phyloP scores from a whole-genome alignment of 768 basidiomycete genomes.

The Trametes coccinea region DNA sequence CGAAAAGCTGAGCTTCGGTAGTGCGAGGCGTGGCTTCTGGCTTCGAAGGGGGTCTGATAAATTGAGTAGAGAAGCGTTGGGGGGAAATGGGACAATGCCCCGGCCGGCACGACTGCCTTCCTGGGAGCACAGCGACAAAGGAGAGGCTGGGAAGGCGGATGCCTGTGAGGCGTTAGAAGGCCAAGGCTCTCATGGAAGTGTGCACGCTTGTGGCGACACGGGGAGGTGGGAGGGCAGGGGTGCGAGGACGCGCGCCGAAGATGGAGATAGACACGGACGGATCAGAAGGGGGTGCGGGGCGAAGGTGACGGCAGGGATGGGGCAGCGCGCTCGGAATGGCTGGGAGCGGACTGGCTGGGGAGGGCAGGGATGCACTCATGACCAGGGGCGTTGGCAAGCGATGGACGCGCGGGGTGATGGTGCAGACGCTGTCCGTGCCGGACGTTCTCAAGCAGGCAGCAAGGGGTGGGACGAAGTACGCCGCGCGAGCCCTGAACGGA shows the following conservation, averaged over 20 bases:
- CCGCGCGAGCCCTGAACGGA: not conserved
- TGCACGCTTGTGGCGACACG: not conserved
- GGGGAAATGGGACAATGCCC: not conserved
- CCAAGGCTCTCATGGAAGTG: not conserved
- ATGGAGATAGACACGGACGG: constrained; percentile 5
- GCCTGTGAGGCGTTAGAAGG: not conserved
- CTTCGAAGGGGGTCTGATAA: constrained; percentile 7
- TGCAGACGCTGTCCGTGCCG: constrained; percentile 1
- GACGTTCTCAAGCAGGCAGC: constrained; percentile 4
- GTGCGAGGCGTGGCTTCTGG: not conserved
- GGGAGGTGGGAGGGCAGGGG: not conserved
- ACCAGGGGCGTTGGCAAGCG: constrained; percentile 8
- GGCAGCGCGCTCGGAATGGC: not conserved
- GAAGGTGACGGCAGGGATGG: not conserved
- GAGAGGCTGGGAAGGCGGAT: not conserved
- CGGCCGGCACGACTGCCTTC: not conserved
- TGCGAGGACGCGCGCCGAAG: not conserved
- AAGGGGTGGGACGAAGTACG: not conserved
- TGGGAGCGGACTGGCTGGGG: not conserved
- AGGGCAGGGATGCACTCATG: constrained; percentile 7
- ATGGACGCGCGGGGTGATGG: constrained; percentile 2
- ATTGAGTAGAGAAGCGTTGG: not conserved
- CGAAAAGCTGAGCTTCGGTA: constrained; percentile 3
- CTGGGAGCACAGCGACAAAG: not conserved
- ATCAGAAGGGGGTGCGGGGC: constrained; percentile 4